Percentiles rank a stretch among this genome's conserved stretches.
Conservation (phyloP, 1,284 basidiomycete genomes). For the Trichosporon faecale region DNA sequence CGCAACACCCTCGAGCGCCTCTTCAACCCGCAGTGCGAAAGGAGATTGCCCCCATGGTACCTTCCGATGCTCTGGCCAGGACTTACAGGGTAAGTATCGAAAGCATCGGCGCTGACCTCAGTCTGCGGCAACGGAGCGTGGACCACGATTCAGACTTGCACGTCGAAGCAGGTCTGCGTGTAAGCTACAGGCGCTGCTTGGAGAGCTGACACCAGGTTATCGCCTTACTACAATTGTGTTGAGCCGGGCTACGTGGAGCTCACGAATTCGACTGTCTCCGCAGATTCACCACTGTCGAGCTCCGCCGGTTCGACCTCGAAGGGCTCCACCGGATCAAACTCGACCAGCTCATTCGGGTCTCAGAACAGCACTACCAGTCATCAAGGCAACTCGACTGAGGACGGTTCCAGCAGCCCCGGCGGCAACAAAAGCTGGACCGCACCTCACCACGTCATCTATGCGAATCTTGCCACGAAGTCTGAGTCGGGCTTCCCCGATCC, state of each 20-base stretch:
- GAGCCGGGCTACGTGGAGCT: neutral
- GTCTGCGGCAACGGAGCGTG: neutral
- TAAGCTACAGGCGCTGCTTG: neutral
- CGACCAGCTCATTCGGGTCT: neutral
- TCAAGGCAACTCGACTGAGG: neutral
- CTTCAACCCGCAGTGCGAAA: too few relatives aligned
- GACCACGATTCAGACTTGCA: neutral
- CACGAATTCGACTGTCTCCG: neutral
- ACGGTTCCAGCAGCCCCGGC: neutral
- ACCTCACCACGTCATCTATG: neutral
- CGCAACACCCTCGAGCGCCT: neutral
- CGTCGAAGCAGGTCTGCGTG: neutral
- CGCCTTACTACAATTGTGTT: neutral
- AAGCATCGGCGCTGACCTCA: neutral
- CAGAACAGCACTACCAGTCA: too few relatives aligned
- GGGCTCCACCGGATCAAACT: neutral
- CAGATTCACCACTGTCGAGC: neutral
- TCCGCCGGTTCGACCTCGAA: neutral
- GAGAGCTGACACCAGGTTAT: neutral
- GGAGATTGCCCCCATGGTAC: neutral
- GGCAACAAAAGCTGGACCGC: neutral
- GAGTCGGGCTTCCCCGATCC: conserved; percentile 8
- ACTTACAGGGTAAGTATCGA: neutral
- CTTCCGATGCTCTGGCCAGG: neutral
- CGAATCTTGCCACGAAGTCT: neutral